Evolutionary conservation across 345 rosid genomes (phyloP).

Genomic region (Eucalyptus urophylla): DNA sequence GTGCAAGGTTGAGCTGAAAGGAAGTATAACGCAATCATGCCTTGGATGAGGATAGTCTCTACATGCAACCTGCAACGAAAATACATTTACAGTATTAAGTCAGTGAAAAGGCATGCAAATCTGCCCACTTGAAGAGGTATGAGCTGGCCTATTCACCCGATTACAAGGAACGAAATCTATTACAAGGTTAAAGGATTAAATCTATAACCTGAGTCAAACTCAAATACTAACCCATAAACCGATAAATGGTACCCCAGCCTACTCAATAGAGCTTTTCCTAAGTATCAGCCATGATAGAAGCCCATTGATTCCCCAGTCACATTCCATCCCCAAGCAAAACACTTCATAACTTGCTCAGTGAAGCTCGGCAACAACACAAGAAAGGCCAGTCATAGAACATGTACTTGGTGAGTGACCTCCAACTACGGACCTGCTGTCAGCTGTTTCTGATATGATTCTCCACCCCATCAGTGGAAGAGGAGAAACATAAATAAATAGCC

Average conservation of each 20-base stretch:
- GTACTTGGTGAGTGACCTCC: neutral
- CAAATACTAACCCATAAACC: neutral
- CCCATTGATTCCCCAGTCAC: neutral
- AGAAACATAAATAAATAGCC: neutral
- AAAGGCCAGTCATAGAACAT: neutral
- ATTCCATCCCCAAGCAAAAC: neutral
- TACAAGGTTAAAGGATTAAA: neutral
- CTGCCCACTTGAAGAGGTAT: neutral
- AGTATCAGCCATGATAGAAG: neutral
- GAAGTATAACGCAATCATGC: slow-evolving; percentile 47
- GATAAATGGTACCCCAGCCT: neutral
- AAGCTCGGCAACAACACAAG: neutral
- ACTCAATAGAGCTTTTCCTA: neutral
- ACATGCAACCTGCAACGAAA: slow-evolving; percentile 58
- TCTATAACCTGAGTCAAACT: neutral
- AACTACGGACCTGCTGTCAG: neutral
- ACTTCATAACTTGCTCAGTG: neutral
- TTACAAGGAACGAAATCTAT: neutral
- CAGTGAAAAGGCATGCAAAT: neutral
- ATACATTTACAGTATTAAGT: neutral
- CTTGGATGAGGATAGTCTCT: slow-evolving; percentile 89
- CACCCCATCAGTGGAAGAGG: neutral
- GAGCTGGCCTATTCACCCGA: neutral
- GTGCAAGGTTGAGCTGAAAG: slow-evolving; percentile 49
- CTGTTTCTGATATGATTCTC: neutral